These are phyloP conservation scores for Zea luxurians DNA, from an alignment of 176 grass and related monocot genomes.

Conservation along the genomic window DNA sequence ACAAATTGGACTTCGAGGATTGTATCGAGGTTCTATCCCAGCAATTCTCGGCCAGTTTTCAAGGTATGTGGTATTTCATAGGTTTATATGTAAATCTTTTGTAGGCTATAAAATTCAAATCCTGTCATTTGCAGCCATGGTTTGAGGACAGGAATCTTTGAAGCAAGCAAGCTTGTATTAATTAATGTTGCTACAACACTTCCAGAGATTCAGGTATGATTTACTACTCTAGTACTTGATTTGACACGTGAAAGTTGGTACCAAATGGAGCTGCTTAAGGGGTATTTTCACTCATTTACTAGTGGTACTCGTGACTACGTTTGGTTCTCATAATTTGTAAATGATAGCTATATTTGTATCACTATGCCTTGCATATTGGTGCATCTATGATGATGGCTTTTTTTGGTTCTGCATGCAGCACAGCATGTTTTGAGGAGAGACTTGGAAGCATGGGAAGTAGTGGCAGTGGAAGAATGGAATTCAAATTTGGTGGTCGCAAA, in stretches of 20 bases:
- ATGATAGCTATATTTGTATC: not conserved
- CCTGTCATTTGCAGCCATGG: conserved; percentile 66
- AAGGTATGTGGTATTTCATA: conserved; percentile 49
- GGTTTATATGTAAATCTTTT: conserved; percentile 24
- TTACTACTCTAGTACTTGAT: not conserved
- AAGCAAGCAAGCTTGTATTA: conserved; percentile 90
- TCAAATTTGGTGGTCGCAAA: too few relatives aligned
- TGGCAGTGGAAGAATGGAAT: conserved; percentile 38
- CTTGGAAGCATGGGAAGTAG: conserved; percentile 86
- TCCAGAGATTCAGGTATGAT: conserved; percentile 80
- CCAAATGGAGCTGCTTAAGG: not conserved
- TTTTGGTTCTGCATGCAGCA: conserved; percentile 30
- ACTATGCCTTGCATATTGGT: conserved; percentile 3
- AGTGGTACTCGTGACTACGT: too few relatives aligned
- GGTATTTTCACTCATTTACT: too few relatives aligned
- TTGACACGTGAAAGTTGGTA: too few relatives aligned
- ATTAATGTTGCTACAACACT: conserved; percentile 81
- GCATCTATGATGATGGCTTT: not conserved
- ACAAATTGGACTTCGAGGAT: conserved; percentile 81
- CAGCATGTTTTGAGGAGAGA: conserved; percentile 71
- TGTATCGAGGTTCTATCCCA: conserved; percentile 90
- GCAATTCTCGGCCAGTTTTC: conserved; percentile 96
- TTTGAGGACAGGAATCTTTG: conserved; percentile 97
- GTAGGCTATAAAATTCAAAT: conserved; percentile 34
- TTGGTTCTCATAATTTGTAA: not conserved